Base-by-base conservation (phyloP, 441 rosid species). In the Geranium incanum region DNA sequence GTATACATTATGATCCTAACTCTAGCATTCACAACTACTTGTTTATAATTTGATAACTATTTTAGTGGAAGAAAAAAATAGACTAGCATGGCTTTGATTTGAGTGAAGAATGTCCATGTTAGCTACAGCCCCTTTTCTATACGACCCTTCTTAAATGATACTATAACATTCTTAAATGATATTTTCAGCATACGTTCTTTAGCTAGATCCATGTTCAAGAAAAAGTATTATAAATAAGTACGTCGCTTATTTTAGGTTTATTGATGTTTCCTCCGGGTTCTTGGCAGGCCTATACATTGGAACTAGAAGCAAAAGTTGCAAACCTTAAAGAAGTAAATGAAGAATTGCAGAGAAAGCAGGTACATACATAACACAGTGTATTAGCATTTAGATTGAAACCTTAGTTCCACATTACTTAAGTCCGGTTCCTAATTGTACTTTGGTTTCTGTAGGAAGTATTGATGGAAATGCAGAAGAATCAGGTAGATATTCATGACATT, bases 231-330 rank as follows among this genome's bases (percentile, higher is more conserved):
- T n/a, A 52, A 15, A 52, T 4, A 5, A 12, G 15, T 52, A 15
- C 60, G 0, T 1, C 19, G 0, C 60, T 52, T 60, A 60, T 60
- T 60, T 60, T 67, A 38, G 52, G n/a, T 52, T 8, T 28, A 7
- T 65, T 73, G 39, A 69, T 59, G 57, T 63, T 65, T 45, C 1
- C 57, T 74, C 68, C 12, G 18, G 33, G 66, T 70, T 75, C 68
- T 43, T 78, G 71, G 68, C 85, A 89, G 94, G 94, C 94, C 11
- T 89, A 89, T 68, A 87, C 91, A 3, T 55, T 86, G 81, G 91
- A 85, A 79, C 80, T 89, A 71, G 94, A 89, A 81, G 88, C 86
- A 71, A 90, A 87, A 73, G 76, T 89, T 70, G 87, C 86, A 23
- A 86, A 85, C 70, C 89, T 85, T 8, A 89, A 89, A 73, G 86